These are phyloP conservation scores for Fragaria ananassa DNA, from an alignment of 306 rosid species.

Conservation along the genomic window DNA sequence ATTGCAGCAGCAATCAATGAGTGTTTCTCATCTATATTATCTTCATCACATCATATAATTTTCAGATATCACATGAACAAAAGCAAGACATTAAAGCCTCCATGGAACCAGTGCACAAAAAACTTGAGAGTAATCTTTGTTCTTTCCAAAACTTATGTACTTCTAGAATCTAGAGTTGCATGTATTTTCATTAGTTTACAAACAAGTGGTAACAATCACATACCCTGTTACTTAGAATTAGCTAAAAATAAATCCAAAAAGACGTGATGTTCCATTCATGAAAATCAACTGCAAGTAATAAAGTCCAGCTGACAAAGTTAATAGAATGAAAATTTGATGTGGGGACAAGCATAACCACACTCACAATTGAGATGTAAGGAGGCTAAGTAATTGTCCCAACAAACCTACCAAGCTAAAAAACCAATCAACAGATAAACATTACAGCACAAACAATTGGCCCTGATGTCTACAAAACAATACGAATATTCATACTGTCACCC, in stretches of 20 bases:
- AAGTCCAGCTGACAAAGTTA: conserved; percentile 63
- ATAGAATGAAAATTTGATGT: conserved; percentile 30
- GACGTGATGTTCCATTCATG: conserved; percentile 36
- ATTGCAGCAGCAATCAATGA: conserved; percentile 61
- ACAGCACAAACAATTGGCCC: too few species aligned
- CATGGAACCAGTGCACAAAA: background rate
- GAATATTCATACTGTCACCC: too few species aligned
- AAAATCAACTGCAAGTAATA: conserved; percentile 49
- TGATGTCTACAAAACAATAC: too few species aligned
- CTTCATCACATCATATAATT: conserved; percentile 21
- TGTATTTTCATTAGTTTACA: too few species aligned
- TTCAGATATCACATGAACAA: background rate
- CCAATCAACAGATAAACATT: too few species aligned
- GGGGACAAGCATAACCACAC: conserved; percentile 40
- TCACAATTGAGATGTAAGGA: conserved; percentile 29
- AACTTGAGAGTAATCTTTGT: background rate
- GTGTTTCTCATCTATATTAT: conserved; percentile 20
- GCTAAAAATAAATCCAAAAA: background rate
- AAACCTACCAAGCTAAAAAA: background rate
- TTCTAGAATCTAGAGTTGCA: too few species aligned
- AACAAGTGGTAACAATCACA: background rate
- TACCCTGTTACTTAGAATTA: too few species aligned
- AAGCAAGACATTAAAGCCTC: background rate
- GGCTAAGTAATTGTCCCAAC: conserved; percentile 36
- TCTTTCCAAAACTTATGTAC: too few species aligned